Conservation (phyloP, 2,329 filamentous ascomycete genomes). For the Penicillium vulpinum region DNA sequence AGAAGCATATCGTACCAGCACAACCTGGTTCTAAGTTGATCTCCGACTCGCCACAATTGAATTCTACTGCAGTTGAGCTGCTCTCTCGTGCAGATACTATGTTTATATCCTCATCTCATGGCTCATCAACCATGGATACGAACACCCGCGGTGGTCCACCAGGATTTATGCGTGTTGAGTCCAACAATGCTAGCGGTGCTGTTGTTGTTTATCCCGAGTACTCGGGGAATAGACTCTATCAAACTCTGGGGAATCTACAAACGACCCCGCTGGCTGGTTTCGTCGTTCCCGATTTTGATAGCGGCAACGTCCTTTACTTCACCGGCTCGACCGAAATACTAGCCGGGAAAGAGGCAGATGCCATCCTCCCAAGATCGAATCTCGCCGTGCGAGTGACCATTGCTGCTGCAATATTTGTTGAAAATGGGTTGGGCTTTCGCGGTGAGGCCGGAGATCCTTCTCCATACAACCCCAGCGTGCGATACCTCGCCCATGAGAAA, state of each 20-base stretch:
- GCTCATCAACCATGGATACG: conserved; percentile 70
- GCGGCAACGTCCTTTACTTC: conserved; percentile 68
- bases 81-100: conserved; percentile 38
- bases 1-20: conserved; percentile 62
- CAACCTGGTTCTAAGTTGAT: conserved; percentile 55
- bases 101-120: conserved; percentile 70
- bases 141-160: conserved; percentile 75
- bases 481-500: conserved; percentile 63
- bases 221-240: conserved; percentile 80
- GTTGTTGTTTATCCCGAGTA: conserved; percentile 77
- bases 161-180: conserved; percentile 71
- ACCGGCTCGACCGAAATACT: conserved; percentile 70
- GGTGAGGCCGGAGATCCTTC: conserved; percentile 61
- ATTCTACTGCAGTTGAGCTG: not conserved
- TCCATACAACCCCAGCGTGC: conserved; percentile 76
- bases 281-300: conserved; percentile 71
- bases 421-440: conserved; percentile 66
- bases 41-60: conserved; percentile 38
- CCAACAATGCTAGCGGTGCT: conserved; percentile 49
- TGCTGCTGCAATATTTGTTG: conserved; percentile 61
- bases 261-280: conserved; percentile 67
- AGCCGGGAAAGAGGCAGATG: conserved; percentile 61
- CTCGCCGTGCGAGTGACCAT: conserved; percentile 68
- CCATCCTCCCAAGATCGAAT: conserved; percentile 67
- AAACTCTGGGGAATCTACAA: conserved; percentile 72